Conservation (phyloP, 495 filamentous ascomycete genomes). For the Penicillium samsonianum region DNA sequence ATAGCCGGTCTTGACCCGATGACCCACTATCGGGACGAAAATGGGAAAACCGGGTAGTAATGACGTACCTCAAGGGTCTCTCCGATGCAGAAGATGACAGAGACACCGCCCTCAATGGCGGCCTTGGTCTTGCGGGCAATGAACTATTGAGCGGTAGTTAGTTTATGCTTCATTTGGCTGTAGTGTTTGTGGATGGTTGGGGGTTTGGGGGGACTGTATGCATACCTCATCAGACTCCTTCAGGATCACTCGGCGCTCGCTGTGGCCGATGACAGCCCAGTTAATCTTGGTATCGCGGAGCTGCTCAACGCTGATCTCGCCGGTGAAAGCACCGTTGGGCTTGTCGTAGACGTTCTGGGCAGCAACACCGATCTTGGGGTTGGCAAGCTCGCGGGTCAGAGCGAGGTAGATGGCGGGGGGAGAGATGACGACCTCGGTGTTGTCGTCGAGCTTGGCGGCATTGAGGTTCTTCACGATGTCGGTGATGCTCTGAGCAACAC, state of each 20-base stretch:
- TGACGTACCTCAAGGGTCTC: slow-evolving; percentile 76
- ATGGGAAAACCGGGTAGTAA: slow-evolving; percentile 25
- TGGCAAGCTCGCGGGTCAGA: slow-evolving; percentile 72
- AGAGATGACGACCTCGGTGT: slow-evolving; percentile 83
- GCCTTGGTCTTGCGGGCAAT: slow-evolving; percentile 91
- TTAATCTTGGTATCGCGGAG: slow-evolving; percentile 82
- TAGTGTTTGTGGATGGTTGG: neutral
- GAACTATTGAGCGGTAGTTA: slow-evolving; percentile 47
- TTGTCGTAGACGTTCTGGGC: slow-evolving; percentile 97
- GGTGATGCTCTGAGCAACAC: slow-evolving; percentile 80
- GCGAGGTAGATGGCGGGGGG: slow-evolving; percentile 90
- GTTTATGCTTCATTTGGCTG: neutral
- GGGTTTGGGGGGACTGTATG: neutral
- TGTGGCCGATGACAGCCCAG: slow-evolving; percentile 92
- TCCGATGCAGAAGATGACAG: slow-evolving; percentile 94
- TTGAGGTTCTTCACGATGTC: slow-evolving; percentile 87
- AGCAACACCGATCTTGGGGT: slow-evolving; percentile 71
- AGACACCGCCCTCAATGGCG: slow-evolving; percentile 80
- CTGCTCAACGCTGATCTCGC: slow-evolving; percentile 90
- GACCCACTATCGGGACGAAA: slow-evolving; percentile 33
- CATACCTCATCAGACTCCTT: slow-evolving; percentile 74
- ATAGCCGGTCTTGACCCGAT: slow-evolving; percentile 24
- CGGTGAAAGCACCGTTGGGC: slow-evolving; percentile 95
- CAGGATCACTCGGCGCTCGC: slow-evolving; percentile 84
- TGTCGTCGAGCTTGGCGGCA: slow-evolving; percentile 58